Conservation (phyloP, 169 alveolate genomes). For the Eimeria praecox region DNA sequence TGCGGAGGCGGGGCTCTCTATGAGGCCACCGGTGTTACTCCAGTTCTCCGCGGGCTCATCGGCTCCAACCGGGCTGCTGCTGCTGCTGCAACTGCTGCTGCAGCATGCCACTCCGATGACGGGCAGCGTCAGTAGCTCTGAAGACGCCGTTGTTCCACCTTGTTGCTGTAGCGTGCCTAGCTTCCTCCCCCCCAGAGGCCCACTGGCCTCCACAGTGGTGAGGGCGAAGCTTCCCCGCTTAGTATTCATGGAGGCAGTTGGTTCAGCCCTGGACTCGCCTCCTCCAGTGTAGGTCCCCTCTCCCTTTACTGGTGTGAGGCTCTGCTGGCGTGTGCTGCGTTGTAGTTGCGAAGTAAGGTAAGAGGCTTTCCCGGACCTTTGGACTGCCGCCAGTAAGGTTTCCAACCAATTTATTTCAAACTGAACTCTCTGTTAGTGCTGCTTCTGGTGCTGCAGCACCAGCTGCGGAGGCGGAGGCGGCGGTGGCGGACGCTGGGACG, state of each 20-base stretch:
- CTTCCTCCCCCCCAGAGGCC: slow-evolving; percentile 11
- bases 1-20: slow-evolving; percentile 33
- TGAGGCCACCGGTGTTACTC: slow-evolving; percentile 10
- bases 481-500: background rate
- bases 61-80: slow-evolving; percentile 52
- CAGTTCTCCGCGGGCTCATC: slow-evolving; percentile 60
- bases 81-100: slow-evolving; percentile 71
- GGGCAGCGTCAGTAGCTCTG: slow-evolving; percentile 62
- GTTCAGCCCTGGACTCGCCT: background rate
- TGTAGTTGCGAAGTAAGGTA: background rate
- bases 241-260: background rate
- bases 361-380: background rate
- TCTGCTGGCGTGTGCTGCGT: background rate
- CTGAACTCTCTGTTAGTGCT: background rate
- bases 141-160: background rate
- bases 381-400: background rate
- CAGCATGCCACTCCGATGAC: slow-evolving; percentile 30
- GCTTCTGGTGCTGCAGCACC: background rate
- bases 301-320: background rate
- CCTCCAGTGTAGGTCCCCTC: background rate
- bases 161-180: slow-evolving; percentile 24
- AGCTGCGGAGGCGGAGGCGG: background rate
- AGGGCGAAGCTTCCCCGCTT: slow-evolving; percentile 30
- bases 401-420: background rate
- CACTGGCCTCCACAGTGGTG: slow-evolving; percentile 34